Percentiles rank a stretch among this genome's conserved stretches.
These are phyloP conservation scores for Neoboletus subvelutipes DNA, from an alignment of 768 basidiomycete genomes.

Conservation along the genomic window DNA sequence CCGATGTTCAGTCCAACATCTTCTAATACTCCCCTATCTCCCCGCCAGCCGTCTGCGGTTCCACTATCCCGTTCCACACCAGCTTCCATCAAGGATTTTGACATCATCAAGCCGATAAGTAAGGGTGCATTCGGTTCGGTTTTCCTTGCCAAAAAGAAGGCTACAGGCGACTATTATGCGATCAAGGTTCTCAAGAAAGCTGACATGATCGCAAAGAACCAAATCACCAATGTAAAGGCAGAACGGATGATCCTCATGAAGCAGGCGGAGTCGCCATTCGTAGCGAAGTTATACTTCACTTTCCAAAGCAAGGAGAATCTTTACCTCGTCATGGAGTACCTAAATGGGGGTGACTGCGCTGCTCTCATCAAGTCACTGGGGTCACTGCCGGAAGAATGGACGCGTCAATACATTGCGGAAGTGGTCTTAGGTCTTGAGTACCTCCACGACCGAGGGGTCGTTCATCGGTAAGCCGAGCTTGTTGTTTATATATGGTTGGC, in stretches of 20 bases:
- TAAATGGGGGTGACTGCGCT: constrained; percentile 97
- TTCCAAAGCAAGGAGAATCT: constrained; percentile 99
- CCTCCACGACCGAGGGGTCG: constrained; percentile 91
- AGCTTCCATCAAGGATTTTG: constrained; percentile 97
- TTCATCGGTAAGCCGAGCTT: constrained; percentile 78
- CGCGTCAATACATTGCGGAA: constrained; percentile 93
- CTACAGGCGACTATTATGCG: constrained; percentile 97
- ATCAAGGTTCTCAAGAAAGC: constrained; percentile 99
- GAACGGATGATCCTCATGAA: constrained; percentile 99
- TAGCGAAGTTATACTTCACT: constrained; percentile 96
- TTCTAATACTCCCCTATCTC: constrained; percentile 67
- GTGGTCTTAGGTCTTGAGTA: constrained; percentile 94
- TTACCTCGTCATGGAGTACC: constrained; percentile 99
- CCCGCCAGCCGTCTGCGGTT: constrained; percentile 76
- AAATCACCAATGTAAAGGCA: constrained; percentile 99
- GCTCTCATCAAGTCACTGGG: constrained; percentile 96
- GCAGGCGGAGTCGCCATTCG: constrained; percentile 97
- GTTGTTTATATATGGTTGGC: background rate
- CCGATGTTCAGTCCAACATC: constrained; percentile 57
- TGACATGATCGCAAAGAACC: constrained; percentile 99
- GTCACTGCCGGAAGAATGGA: constrained; percentile 93
- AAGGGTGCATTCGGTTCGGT: constrained; percentile 99
- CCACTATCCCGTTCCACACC: constrained; percentile 78
- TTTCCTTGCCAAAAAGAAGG: constrained; percentile 97
- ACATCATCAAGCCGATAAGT: constrained; percentile 98